Evolutionary conservation across 108 stramenopile species (phyloP), one percentile per base, ranked within the genome.

Genomic region (Epithemia pelagica): DNA sequence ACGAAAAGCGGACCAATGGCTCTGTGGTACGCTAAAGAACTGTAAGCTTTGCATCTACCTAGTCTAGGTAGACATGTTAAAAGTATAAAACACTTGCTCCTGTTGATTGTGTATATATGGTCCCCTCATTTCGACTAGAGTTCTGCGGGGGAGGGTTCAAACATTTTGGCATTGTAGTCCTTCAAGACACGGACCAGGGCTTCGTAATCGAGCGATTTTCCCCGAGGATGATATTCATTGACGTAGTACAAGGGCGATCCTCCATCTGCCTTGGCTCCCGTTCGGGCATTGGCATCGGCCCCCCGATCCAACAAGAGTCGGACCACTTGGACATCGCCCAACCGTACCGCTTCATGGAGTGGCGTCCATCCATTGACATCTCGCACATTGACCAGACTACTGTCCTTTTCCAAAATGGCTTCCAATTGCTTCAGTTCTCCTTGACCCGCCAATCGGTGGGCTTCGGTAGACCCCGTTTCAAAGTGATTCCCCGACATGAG

Each of bases 301-400:
- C 85, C 85, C 26, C 68, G 65, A 37, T 77, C 60, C 20, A 86
- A 58, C 21, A 86, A 58, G 27, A 72, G 62, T 54, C 66, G 31
- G 24, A 78, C 65, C 22, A 76, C 61, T 28, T 81, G 69, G 15
- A 74, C 25, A 55, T 79, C 55, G 8, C 79, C 84, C 30, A 33
- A 52, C 27, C 82, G 71, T 15, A 56, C 60, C 21, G 66, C 78
- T 61, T 74, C 73, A n/a, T 74, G 74, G 5, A 86, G 59, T 0
- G 81, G 79, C 55, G 69, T 79, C 81, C 85, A 82, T 26, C 71
- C 73, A 67, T 86, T 86, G 24, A 28, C 24, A 58, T 85, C 84
- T 23, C 65, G 52, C 2, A 32, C 57, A 31, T 85, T 66, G 60
- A 85, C 66, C n/a, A 56, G 28, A 18, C 73, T 54, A 25, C 64